Base-by-base conservation (phyloP, 176 grass and related monocot species). In the Eremochloa ophiuroides region DNA sequence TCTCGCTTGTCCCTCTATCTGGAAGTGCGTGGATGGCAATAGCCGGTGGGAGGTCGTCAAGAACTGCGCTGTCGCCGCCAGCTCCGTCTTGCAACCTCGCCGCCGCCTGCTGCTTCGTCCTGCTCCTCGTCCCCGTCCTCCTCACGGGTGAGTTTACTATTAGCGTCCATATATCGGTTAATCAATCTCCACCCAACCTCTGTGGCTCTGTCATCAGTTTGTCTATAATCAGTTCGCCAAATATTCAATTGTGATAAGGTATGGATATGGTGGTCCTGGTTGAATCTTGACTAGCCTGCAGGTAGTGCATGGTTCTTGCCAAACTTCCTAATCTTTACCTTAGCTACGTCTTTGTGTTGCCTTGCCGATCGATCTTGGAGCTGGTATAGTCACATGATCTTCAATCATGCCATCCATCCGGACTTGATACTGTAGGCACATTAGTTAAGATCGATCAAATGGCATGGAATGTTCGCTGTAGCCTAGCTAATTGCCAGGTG, bases 41-140 rank as follows among this genome's bases (percentile, higher is more conserved):
- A 41, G n/a, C 76, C 20, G 58, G 56, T 0, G 73, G 73, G 53
- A 79, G 31, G 20, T 29, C 20, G 29, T 79, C 43, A 17, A 79
- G 43, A 26, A 47, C 76, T 47, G 41, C 61, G 27, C 61, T 25
- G 12, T 26, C 41, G 76, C 3, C 43, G 16, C 76, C 14, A 26
- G 62, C 77, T 79, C 18, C 77, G 10, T 26, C 22, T 29, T 50
- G 1, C 61, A 50, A 48, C 28, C 20, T 66, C 26, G 61, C 46
- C 1, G 35, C 66, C 74, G 28, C n/a, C 68, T 62, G 43, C 20
- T 48, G 31, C 61, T 18, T 79, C 41, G 20, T 43, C 7, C 42
- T 83, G 56, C 56, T 87, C n/a, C 1, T 66, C 34, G 26, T 80
- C 35, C 27, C 27, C 38, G 10, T 68, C 77, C 66, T 88, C 33